Evolutionary conservation across 176 grass and related monocot genomes (phyloP).

Genomic region (Avena atlantica): DNA sequence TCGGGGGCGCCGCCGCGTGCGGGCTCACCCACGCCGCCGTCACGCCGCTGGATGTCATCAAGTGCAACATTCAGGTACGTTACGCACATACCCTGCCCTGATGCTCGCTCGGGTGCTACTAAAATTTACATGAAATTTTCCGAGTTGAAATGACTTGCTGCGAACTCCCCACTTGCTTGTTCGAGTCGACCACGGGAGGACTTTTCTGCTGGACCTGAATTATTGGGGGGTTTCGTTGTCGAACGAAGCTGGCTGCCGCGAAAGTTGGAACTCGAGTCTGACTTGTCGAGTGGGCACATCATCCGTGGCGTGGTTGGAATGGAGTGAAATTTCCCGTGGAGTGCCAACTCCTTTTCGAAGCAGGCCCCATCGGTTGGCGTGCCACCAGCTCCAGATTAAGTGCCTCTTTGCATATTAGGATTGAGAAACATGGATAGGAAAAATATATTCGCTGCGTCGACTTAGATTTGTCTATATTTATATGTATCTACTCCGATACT

Average conservation of each 20-base stretch:
- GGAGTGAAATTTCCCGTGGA: not conserved
- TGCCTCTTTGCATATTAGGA: no score
- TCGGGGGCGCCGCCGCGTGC: slow-evolving; percentile 75
- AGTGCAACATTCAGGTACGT: slow-evolving; percentile 88
- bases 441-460: no score
- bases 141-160: no score
- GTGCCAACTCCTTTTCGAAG: not conserved
- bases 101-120: not conserved
- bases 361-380: not conserved
- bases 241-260: not conserved
- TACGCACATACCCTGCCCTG: not conserved
- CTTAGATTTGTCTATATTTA: no score
- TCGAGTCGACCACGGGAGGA: not conserved
- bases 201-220: slow-evolving; percentile 6
- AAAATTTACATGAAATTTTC: not conserved
- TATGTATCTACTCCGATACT: no score
- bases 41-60: slow-evolving; percentile 89
- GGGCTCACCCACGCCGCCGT: slow-evolving; percentile 87
- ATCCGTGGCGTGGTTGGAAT: not conserved
- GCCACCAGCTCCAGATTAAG: not conserved
- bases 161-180: not conserved
- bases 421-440: no score
- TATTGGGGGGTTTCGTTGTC: not conserved
- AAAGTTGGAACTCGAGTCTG: not conserved
- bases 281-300: not conserved